phyloP scores from a whole-genome alignment of 495 filamentous ascomycete genomes.

The Extremus antarcticus region DNA sequence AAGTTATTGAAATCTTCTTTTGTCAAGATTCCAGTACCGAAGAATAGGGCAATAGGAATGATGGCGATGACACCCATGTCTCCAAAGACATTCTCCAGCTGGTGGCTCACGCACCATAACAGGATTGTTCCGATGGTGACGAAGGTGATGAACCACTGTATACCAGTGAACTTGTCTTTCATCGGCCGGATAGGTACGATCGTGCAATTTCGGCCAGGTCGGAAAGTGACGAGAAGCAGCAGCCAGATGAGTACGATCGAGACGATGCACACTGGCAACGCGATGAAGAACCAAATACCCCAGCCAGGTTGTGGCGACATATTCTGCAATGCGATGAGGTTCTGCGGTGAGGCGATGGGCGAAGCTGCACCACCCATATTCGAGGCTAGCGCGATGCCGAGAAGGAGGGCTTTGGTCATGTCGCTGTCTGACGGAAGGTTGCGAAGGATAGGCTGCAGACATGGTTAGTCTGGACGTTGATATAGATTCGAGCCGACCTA shows the following conservation, averaged over 20 bases:
- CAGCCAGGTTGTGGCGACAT: slow-evolving; percentile 86
- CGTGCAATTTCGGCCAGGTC: slow-evolving; percentile 70
- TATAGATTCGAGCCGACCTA: too few species aligned
- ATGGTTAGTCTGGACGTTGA: too few species aligned
- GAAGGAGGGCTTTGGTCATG: slow-evolving; percentile 89
- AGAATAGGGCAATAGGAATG: slow-evolving; percentile 90
- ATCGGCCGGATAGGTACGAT: slow-evolving; percentile 85
- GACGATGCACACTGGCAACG: slow-evolving; percentile 83
- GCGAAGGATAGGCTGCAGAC: slow-evolving; percentile 70
- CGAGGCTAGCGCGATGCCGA: slow-evolving; percentile 89
- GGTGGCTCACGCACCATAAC: slow-evolving; percentile 86
- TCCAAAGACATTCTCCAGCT: slow-evolving; percentile 76
- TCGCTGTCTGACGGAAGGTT: slow-evolving; percentile 80
- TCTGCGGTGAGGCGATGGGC: slow-evolving; percentile 93
- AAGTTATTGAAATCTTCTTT: slow-evolving; percentile 99
- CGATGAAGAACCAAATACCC: slow-evolving; percentile 94
- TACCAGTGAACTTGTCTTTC: slow-evolving; percentile 74
- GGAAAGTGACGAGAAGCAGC: slow-evolving; percentile 74
- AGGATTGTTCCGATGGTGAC: slow-evolving; percentile 80
- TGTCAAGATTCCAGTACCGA: slow-evolving; percentile 90
- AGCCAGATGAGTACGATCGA: slow-evolving; percentile 84
- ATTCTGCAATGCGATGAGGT: slow-evolving; percentile 89
- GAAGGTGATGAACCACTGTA: slow-evolving; percentile 84
- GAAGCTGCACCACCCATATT: slow-evolving; percentile 95
- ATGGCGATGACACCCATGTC: slow-evolving; percentile 99